phyloP scores from a whole-genome alignment of 176 grass and related monocot species.

The Carex myosuroides region DNA sequence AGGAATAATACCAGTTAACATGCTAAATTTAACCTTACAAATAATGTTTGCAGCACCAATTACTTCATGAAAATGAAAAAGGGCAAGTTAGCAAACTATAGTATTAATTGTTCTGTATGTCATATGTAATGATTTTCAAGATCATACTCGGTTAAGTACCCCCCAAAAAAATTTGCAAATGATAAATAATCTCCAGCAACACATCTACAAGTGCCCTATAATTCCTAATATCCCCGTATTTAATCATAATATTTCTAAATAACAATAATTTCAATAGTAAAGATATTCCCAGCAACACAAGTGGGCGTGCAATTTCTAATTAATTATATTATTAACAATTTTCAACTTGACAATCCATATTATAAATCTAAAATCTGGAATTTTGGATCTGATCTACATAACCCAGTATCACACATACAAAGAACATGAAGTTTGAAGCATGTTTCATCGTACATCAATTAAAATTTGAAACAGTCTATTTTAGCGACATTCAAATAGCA shows the following conservation, averaged over 20 bases:
- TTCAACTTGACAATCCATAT: not conserved
- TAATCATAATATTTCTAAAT: not conserved
- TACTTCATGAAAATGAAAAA: not conserved
- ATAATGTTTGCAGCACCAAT: not conserved
- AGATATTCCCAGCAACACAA: not conserved
- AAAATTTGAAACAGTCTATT: not conserved
- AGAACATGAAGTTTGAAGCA: not conserved
- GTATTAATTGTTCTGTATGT: not conserved
- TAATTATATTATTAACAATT: not conserved
- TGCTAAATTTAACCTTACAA: not conserved
- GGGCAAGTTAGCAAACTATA: not conserved
- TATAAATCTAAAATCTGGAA: not conserved
- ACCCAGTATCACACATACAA: not conserved
- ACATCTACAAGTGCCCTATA: not conserved
- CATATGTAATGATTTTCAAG: not conserved
- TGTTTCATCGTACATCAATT: not conserved
- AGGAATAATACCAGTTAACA: not conserved
- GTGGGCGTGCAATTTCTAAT: not conserved
- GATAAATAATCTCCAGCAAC: not conserved
- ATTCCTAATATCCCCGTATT: no score
- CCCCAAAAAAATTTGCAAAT: no score
- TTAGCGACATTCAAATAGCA: not conserved
- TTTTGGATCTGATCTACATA: not conserved
- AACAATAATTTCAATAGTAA: not conserved
- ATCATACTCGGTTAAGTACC: not conserved